phyloP scores from a whole-genome alignment of 1,284 basidiomycete genomes.

The Lentinula novae-zelandiae region DNA sequence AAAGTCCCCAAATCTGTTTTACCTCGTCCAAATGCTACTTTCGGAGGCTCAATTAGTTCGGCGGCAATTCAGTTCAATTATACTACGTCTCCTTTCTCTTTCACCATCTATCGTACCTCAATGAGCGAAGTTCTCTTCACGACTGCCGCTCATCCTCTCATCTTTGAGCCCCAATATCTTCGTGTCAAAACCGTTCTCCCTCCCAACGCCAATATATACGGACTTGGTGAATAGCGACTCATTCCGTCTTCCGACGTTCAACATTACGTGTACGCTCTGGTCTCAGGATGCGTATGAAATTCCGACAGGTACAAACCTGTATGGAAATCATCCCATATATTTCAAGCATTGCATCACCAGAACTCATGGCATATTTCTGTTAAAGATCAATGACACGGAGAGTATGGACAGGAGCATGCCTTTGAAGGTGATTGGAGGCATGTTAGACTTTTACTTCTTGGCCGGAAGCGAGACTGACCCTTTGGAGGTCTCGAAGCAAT shows the following conservation, averaged over 20 bases:
- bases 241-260: conserved; percentile 58
- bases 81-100: conserved; percentile 64
- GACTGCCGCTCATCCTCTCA: conserved; percentile 56
- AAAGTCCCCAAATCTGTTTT: conserved; percentile 68
- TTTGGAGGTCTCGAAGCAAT: conserved; percentile 58
- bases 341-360: conserved; percentile 62
- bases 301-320: conserved; percentile 52
- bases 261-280: conserved; percentile 66
- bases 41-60: conserved; percentile 24
- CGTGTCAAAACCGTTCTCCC: conserved; percentile 61
- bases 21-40: conserved; percentile 45
- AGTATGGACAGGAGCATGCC: conserved; percentile 29
- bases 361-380: conserved; percentile 65
- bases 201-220: conserved; percentile 66
- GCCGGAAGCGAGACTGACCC: conserved; percentile 64
- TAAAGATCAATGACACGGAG: conserved; percentile 50
- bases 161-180: conserved; percentile 79
- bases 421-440: conserved; percentile 66
- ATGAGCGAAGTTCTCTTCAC: conserved; percentile 67
- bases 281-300: conserved; percentile 61
- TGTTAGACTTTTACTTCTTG: conserved; percentile 74
- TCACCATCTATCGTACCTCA: conserved; percentile 57
- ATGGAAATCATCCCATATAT: conserved; percentile 71
- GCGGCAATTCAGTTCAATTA: conserved; percentile 64
- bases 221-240: conserved; percentile 73